Conservation (phyloP, 75 land plant genomes). For the Ceratopteris richardii region DNA sequence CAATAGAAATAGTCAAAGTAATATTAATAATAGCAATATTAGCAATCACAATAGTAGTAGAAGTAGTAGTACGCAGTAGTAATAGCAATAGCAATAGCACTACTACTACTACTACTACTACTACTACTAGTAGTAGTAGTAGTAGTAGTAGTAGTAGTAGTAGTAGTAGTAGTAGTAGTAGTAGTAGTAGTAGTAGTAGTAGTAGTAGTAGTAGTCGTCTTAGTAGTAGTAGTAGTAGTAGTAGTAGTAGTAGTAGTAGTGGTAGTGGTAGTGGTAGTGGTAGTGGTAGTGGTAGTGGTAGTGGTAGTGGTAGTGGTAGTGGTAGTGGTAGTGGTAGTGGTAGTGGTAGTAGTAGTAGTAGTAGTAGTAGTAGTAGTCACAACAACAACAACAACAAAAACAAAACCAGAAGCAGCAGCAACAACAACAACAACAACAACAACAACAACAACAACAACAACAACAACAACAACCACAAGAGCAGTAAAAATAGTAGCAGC, state of each 20-base stretch:
- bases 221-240: neutral
- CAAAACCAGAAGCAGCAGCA: too few relatives aligned
- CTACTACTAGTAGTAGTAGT: too few relatives aligned
- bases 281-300: neutral
- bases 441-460: neutral
- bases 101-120: too few relatives aligned
- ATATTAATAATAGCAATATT: too few relatives aligned
- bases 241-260: neutral
- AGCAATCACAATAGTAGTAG: too few relatives aligned
- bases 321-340: neutral
- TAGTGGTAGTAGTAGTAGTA: neutral
- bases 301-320: neutral
- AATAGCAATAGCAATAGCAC: neutral
- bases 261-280: neutral
- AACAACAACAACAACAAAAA: too few relatives aligned
- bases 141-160: neutral
- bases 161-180: neutral
- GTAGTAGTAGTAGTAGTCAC: too few relatives aligned
- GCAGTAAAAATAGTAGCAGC: neutral
- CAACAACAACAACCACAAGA: too few relatives aligned
- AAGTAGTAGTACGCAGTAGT: too few relatives aligned
- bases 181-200: neutral
- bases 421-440: neutral
- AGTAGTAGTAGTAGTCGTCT: neutral
- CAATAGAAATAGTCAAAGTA: too few relatives aligned